Evolutionary conservation across 495 filamentous ascomycete species (phyloP), one percentile per base, ranked within the genome.

Genomic region (Penicillium verhagenii): DNA sequence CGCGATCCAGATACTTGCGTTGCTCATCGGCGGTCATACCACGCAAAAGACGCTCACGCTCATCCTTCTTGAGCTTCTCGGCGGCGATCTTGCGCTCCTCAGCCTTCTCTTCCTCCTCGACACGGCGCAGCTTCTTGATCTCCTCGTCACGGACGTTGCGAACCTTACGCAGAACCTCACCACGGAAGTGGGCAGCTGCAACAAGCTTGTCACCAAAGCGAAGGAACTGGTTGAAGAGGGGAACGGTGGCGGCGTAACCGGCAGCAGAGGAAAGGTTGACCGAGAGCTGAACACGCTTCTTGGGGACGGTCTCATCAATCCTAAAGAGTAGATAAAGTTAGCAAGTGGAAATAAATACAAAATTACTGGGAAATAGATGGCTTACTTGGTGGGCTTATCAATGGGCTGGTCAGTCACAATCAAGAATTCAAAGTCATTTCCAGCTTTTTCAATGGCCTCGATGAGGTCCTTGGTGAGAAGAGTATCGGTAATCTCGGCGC

Each of bases 1-100:
- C 94, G 69, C 86, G 89, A 54, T 97, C 95, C 49, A 98, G 77
- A 68, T 86, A 97, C 78, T 93, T 96, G 75, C 90, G 88, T 82
- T 97, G 94, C 63, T 94, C 91, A 61, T 96, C 92, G 18, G 93
- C 92, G 57, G 83, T 91, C 78, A 98, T 83, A 8, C 82, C 80
- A 64, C 87, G 89, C 48, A 98, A 74, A 73, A 86, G 79, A 46
- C 82, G 79, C 65, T 98, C 94, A n/a, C 94, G 80, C 80, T 96
- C 91, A 63, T 91, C 84, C 79, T 95, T 97, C 80, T 91, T 95
- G 61, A 82, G 73, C 80, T 89, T 90, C 70, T 97, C 94, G 16
- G 83, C 81, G 62, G 90, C 84, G 6, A 82, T 52, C 57, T 82
- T 81, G 33, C 91, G 78, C 81, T 97, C 95, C 76, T 96, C 94